Evolutionary conservation across 2,329 filamentous ascomycete genomes (phyloP).

Genomic region (Claviceps sp.): DNA sequence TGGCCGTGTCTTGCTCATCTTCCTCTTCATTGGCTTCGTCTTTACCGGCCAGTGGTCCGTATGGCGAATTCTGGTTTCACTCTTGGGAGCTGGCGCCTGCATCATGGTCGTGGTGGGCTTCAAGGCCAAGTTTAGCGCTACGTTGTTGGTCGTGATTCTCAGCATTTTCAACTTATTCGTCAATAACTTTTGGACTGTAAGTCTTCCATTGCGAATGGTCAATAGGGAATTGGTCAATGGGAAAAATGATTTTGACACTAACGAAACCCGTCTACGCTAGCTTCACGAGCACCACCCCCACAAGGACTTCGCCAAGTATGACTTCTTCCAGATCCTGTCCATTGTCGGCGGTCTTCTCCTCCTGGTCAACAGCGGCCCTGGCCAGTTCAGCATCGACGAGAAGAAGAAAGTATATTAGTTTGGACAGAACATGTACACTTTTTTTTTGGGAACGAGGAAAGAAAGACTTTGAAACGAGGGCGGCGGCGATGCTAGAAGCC

Average conservation of each 20-base stretch:
- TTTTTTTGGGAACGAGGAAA: background rate
- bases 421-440: too few species aligned
- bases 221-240: too few species aligned
- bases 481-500: too few species aligned
- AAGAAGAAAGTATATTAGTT: constrained; percentile 99
- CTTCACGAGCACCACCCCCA: constrained; percentile 96
- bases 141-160: constrained; percentile 85
- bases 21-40: constrained; percentile 93
- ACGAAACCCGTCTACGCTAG: constrained; percentile 27
- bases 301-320: constrained; percentile 99
- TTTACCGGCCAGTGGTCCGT: constrained; percentile 89
- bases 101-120: constrained; percentile 99
- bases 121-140: constrained; percentile 98
- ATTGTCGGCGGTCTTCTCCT: constrained; percentile 94
- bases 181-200: constrained; percentile 99
- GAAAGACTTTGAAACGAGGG: too few species aligned
- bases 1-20: constrained; percentile 87
- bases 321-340: constrained; percentile 99
- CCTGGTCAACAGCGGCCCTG: constrained; percentile 95
- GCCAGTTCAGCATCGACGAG: constrained; percentile 96
- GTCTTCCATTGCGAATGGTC: constrained; percentile 17
- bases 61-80: constrained; percentile 71
- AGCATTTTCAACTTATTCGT: constrained; percentile 94
- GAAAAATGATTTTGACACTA: background rate
- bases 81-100: constrained; percentile 79